Percentiles rank a stretch among this genome's conserved stretches.
Conservation (phyloP, 2,329 filamentous ascomycete genomes). For the Macrophomina tecta region DNA sequence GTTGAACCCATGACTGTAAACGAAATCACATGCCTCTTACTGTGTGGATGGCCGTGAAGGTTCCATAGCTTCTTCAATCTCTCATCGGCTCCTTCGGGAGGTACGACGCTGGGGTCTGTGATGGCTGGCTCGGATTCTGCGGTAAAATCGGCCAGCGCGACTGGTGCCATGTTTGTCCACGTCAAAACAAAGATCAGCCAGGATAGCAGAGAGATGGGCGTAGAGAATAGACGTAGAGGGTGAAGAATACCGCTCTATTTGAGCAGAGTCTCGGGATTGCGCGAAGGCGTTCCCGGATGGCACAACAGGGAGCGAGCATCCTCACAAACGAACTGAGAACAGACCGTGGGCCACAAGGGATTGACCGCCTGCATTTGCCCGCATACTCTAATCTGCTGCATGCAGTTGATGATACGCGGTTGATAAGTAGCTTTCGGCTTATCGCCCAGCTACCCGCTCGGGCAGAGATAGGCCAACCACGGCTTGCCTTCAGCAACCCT, state of each 20-base stretch:
- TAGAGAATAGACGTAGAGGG: too few species aligned
- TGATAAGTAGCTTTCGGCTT: constrained; percentile 24
- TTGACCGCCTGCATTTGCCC: too few species aligned
- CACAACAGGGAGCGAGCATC: not conserved
- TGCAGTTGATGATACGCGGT: not conserved
- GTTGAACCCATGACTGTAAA: too few species aligned
- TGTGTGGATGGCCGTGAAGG: constrained; percentile 40
- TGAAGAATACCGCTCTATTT: not conserved
- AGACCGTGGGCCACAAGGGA: too few species aligned
- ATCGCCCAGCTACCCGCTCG: constrained; percentile 14
- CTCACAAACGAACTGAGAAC: not conserved
- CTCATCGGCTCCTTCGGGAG: constrained; percentile 34
- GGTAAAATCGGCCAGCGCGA: constrained; percentile 8
- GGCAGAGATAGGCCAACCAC: constrained; percentile 6
- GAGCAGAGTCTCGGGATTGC: not conserved
- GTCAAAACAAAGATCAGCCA: not conserved
- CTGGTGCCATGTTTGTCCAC: constrained; percentile 8
- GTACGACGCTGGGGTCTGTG: constrained; percentile 36
- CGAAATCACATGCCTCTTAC: not conserved
- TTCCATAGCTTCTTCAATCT: constrained; percentile 39
- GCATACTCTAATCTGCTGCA: not conserved
- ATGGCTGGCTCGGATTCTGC: not conserved
- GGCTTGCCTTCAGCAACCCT: not conserved
- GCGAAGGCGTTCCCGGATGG: not conserved
- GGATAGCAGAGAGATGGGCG: not conserved